These are phyloP conservation scores for Ophiocordyceps polyrhachis-furcata DNA, from an alignment of 2,329 filamentous ascomycete genomes.

Conservation along the genomic window DNA sequence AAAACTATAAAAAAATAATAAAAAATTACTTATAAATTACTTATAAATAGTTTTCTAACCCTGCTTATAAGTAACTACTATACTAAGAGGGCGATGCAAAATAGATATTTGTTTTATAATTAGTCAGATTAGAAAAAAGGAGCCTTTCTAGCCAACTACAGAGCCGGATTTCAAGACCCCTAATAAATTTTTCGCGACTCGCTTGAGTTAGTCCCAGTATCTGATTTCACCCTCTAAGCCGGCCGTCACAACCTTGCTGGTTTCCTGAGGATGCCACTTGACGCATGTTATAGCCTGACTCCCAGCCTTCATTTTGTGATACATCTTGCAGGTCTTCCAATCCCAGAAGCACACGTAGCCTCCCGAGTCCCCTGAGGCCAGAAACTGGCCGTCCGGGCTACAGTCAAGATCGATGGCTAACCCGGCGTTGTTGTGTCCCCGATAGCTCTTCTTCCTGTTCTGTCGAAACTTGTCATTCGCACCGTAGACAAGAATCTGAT, in stretches of 20 bases:
- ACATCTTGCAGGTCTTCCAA: slow-evolving; percentile 99
- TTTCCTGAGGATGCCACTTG: slow-evolving; percentile 96
- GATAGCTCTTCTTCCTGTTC: slow-evolving; percentile 92
- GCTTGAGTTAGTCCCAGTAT: slow-evolving; percentile 96
- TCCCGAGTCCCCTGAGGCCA: slow-evolving; percentile 69
- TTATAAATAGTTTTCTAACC: too few relatives aligned
- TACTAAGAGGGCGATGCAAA: too few relatives aligned
- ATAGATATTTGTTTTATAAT: too few relatives aligned
- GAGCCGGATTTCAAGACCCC: too few relatives aligned
- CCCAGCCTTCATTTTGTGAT: slow-evolving; percentile 79
- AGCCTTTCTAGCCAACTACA: too few relatives aligned
- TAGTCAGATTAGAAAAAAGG: too few relatives aligned
- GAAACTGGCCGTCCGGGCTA: slow-evolving; percentile 79
- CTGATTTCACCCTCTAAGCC: slow-evolving; percentile 77
- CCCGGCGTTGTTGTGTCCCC: slow-evolving; percentile 89
- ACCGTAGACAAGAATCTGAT: slow-evolving; percentile 92
- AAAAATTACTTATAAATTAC: too few relatives aligned
- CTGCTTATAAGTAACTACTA: too few relatives aligned
- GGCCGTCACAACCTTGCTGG: slow-evolving; percentile 79
- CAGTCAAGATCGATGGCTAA: slow-evolving; percentile 81
- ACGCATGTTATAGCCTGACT: slow-evolving; percentile 70
- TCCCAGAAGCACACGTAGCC: slow-evolving; percentile 96
- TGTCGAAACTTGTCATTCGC: slow-evolving; percentile 91
- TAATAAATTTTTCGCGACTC: too few relatives aligned
- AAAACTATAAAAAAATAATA: too few relatives aligned